Conservation (phyloP, 805 yeast genomes). For the Cyberlindnera samutprakarnensis region DNA sequence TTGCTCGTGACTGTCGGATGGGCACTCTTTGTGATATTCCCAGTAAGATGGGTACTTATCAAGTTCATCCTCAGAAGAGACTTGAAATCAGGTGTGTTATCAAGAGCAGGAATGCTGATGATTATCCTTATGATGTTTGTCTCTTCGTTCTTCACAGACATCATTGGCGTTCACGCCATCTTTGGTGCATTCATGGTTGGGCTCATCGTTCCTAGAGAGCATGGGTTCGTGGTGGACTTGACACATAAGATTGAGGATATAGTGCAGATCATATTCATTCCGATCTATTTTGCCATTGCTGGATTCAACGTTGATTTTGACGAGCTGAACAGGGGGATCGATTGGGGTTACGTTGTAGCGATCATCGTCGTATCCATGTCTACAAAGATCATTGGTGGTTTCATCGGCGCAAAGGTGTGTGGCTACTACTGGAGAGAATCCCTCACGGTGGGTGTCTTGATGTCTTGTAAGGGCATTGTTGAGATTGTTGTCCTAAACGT, state of each 20-base stretch:
- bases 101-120: slow-evolving; percentile 50
- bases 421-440: slow-evolving; percentile 71
- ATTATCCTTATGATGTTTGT: slow-evolving; percentile 50
- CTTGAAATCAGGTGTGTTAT: slow-evolving; percentile 51
- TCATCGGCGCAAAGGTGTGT: slow-evolving; percentile 50
- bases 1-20: slow-evolving; percentile 61
- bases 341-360: slow-evolving; percentile 74
- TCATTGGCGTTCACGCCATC: slow-evolving; percentile 80
- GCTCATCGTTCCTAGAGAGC: slow-evolving; percentile 66
- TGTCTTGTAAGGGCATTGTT: slow-evolving; percentile 87
- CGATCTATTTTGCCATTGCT: slow-evolving; percentile 73
- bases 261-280: slow-evolving; percentile 63
- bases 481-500: slow-evolving; percentile 73
- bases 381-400: slow-evolving; percentile 64
- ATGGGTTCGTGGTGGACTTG: slow-evolving; percentile 59
- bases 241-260: slow-evolving; percentile 75
- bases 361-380: slow-evolving; percentile 58
- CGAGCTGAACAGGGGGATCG: slow-evolving; percentile 51
- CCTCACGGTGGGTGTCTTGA: slow-evolving; percentile 66
- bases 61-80: slow-evolving; percentile 41
- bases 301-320: slow-evolving; percentile 70
- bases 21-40: slow-evolving; percentile 53
- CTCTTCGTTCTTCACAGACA: slow-evolving; percentile 74
- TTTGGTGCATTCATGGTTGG: slow-evolving; percentile 83
- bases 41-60: slow-evolving; percentile 43